Base-by-base conservation (phyloP, 176 grass and related monocot genomes). In the Aegilops longissima region DNA sequence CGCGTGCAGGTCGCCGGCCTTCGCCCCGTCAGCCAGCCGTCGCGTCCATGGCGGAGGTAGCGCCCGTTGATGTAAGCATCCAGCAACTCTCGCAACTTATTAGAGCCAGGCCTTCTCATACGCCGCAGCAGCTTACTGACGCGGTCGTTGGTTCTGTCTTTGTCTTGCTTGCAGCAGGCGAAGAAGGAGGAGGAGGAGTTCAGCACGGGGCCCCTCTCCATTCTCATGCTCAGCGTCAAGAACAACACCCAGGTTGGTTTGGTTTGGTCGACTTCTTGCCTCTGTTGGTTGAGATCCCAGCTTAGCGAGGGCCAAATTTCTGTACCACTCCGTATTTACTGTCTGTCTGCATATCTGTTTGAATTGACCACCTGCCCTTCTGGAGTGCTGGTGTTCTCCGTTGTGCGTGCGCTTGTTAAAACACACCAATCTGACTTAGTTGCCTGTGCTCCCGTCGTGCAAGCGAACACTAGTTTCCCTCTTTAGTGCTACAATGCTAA, bases 131-230 rank as follows among this genome's bases (percentile, higher is more conserved):
- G 16, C 51, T 5, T 3, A 20, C 56, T 59, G 25, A 81, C 70
- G 58, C 56, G 20, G 6, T 21, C 7, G 56, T 59, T 66, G 24
- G 35, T 76, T 6, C 3, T 21, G 2, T 40, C 66, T 4, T 61
- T 74, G 11, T 20, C 2, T 3, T 27, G 6, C 70, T 11, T 14
- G 63, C 31, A 49, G 38, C 77, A 87, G 87, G 87, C 38, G 65
- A 90, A 92, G 87, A 92, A 92, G 85, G 91, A 90, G 39, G 91
- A 93, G 51, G 91, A 92, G 80, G 91, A 93, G 74, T 93, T 93
- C 76, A 93, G 84, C 71, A 93, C 91, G 0, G 91, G 91, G 5
- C 91, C 91, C 34, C 87, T 93, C 0, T 93, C 91, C 17, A 88
- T 93, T 63, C 81, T 93, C 5, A 93, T 93, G 91, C 81, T 93